These are phyloP conservation scores for Pseudocercospora fijiensis DNA, from an alignment of 2,329 filamentous ascomycete species.

Conservation along the genomic window DNA sequence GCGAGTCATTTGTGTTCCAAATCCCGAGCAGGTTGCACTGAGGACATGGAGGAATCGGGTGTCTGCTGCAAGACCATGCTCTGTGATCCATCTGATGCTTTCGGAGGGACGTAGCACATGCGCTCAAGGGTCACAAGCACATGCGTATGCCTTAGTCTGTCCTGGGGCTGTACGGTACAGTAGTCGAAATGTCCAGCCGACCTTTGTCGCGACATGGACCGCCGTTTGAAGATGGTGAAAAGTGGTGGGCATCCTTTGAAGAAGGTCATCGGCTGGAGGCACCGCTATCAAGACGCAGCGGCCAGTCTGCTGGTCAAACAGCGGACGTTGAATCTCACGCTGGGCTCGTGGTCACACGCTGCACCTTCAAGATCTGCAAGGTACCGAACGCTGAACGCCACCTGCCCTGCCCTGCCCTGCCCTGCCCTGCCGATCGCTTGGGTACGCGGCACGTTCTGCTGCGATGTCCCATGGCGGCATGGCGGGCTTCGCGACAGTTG, in stretches of 20 bases:
- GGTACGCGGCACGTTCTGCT: background rate
- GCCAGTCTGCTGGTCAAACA: background rate
- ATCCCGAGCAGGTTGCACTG: background rate
- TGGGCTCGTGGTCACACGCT: background rate
- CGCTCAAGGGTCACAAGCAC: background rate
- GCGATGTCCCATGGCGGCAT: no score
- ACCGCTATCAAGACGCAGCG: background rate
- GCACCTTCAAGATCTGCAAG: slow-evolving; percentile 9
- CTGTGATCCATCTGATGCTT: background rate
- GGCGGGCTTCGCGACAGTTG: background rate
- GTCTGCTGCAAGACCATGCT: slow-evolving; percentile 2
- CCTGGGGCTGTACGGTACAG: background rate
- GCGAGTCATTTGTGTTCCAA: no score
- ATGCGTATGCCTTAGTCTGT: background rate
- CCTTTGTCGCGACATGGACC: background rate
- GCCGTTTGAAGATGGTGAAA: background rate
- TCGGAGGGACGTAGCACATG: slow-evolving; percentile 2
- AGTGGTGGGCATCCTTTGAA: background rate
- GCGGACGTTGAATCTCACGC: background rate
- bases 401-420: background rate
- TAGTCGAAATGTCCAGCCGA: background rate
- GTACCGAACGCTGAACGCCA: slow-evolving; percentile 13
- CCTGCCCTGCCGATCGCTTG: background rate
- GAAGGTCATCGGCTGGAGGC: background rate
- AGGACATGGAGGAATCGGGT: slow-evolving; percentile 3